A percentile compares a stretch with the other conserved stretches of the same genome.
Evolutionary conservation across 108 stramenopile genomes (phyloP).

Genomic region (Skeletonema grethae): DNA sequence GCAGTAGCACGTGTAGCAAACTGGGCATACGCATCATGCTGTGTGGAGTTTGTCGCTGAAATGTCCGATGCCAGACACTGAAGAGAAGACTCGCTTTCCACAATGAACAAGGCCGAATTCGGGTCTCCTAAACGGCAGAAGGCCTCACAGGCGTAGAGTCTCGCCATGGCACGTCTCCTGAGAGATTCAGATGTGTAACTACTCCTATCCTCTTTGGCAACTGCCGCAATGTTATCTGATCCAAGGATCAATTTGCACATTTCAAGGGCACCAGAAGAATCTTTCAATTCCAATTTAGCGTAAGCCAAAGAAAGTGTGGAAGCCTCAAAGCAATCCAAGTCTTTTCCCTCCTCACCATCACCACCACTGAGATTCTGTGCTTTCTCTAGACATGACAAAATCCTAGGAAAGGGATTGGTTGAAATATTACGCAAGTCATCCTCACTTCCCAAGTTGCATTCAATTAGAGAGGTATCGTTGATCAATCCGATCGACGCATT

Average conservation of each 20-base stretch:
- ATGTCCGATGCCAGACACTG: slow-evolving; percentile 1
- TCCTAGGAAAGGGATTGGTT: slow-evolving; percentile 24
- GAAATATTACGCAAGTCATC: slow-evolving; percentile 42
- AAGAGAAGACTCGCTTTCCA: slow-evolving; percentile 37
- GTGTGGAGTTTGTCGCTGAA: background rate
- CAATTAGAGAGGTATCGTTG: background rate
- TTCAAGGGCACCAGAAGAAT: slow-evolving; percentile 49
- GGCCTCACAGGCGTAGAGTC: slow-evolving; percentile 76
- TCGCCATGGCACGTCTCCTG: slow-evolving; percentile 51
- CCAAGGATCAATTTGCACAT: slow-evolving; percentile 45
- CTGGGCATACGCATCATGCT: background rate
- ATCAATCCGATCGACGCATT: slow-evolving; percentile 5
- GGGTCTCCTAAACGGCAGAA: slow-evolving; percentile 52
- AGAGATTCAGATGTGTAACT: slow-evolving; percentile 20
- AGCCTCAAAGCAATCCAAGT: slow-evolving; percentile 24
- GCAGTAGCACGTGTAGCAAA: background rate
- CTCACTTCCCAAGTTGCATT: slow-evolving; percentile 36
- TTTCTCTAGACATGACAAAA: slow-evolving; percentile 30
- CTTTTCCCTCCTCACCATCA: background rate
- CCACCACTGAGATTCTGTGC: slow-evolving; percentile 27
- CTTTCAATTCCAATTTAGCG: slow-evolving; percentile 54
- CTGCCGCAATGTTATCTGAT: background rate
- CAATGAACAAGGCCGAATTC: slow-evolving; percentile 42
- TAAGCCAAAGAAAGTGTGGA: slow-evolving; percentile 57
- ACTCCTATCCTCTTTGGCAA: background rate